Evolutionary conservation across 352 stramenopile species (phyloP), one percentile per base, ranked within the genome.

Genomic region (Phytophthora ramorum): DNA sequence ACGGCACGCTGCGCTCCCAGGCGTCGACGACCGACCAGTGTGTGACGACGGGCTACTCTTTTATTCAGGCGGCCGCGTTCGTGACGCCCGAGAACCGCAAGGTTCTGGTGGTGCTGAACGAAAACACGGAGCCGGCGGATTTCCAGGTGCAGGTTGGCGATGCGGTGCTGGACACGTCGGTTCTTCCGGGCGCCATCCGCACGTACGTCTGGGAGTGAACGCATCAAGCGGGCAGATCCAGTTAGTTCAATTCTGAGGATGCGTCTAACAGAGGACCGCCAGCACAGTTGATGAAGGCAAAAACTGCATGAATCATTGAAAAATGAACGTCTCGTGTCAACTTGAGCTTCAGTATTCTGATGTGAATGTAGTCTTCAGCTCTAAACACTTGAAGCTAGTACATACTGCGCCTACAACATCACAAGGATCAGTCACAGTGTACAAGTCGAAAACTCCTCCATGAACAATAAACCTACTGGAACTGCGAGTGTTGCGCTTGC

Each of bases 31-130:
- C 50, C 1, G 73, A 81, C 40, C 87, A 91, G 61, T 94, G 86
- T 22, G 82, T 90, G 52, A 94, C 86, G 8, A 80, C 75, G 0
- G 86, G 86, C 7, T 94, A 92, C 58, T 72, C 82, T 19, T 92
- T 94, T 52, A 64, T 89, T 10, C 86, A 92, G 60, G 71, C 83
- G 1, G 63, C 74, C 20, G 73, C 82, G 5, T 95, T 95, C 56
- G 73, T 89, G 51, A 95, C 84, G 10, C 87, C 87, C 1, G 62
- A 81, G 30, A 73, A 91, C 61, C 81, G 84, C 43, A 91, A 82
- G 45, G 85, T 95, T 44, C 62, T 90, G 30, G 85, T 95, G 8
- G 82, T 92, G 44, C 40, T 95, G 55, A 95, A 95, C 53, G 84
- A 93, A 55, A 93, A 95, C 68, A 87, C 84, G 35, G 84, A 91